Evolutionary conservation across 2,329 filamentous ascomycete species (phyloP), one percentile per base, ranked within the genome.

Genomic region (Aspergillus tanneri): DNA sequence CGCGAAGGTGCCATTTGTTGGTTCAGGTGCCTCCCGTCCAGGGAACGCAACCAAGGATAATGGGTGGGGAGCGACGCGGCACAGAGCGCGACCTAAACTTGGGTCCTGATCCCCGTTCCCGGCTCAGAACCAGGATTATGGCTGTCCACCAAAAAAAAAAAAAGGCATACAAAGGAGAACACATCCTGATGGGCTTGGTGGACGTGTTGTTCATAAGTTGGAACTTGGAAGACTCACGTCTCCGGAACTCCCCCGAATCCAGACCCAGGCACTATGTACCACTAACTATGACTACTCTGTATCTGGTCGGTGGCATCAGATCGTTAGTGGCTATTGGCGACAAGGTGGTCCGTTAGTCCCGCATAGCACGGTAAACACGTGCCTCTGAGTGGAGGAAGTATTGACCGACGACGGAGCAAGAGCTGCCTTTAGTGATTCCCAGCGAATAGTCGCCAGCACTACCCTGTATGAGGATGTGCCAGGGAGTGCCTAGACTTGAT

Each of bases 291-390:
- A 7, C 16, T 34, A 7, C 30, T 34, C 8, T 16, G 4, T 7
- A 18, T 4, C 19, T 34, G 19, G 30, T 34, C 30, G 30, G 30
- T 18, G 24, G 27, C n/a, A 24, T 40, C n/a, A n/a, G n/a, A n/a
- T n/a, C n/a, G n/a, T 51, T 39, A 54, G 51, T 49, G 48, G 38
- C 21, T 14, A 47, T 35, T 34, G 30, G 16, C 19, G 30, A 5
- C 30, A 14, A 18, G 30, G 21, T 14, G 21, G 41, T 10, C 18
- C 32, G 14, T 48, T 54, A 51, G 52, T 49, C 45, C 53, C 56
- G 57, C 59, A 61, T 55, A 38, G 14, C 14, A 23, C 25, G 18
- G 34, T n/a, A 37, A 53, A 50, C 59, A 62, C 59, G 58, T 62
- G 59, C 44, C 43, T 36, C 18, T 24, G 19, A 30, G 14, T 34